Base-by-base conservation (phyloP, 2,329 filamentous ascomycete genomes). In the Exutisphaerella laricina region DNA sequence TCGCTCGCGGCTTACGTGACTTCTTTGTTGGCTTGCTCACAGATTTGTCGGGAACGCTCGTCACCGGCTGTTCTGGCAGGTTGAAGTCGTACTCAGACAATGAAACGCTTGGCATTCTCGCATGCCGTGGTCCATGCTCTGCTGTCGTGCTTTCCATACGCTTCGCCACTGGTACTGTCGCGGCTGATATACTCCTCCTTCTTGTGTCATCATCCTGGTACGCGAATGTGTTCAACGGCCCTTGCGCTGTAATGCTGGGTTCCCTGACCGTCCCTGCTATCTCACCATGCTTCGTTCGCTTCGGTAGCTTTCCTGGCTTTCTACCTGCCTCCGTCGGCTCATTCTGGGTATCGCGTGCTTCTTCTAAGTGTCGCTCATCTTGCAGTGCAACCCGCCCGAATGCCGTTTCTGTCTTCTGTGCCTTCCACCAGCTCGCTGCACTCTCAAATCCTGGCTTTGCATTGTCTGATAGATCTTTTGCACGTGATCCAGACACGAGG, bases 41-140 rank as follows among this genome's bases (percentile, higher is more conserved):
- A 14, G 22, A 12, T 12, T 20, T 34, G 12, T 16, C 13, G 4
- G 26, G 21, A 10, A 21, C 23, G 10, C 13, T 20, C 4, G 13
- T 7, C 2, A 35, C 29, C 26, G 16, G 34, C 6, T 40, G 39
- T 25, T 46, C 45, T 3, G 21, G 39, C 26, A 36, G 43, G 10
- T 38, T 23, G 26, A 49, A 52, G 10, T 51, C 46, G 40, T 46
- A 48, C 13, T 49, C 49, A 2, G 53, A 54, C 7, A 56, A 21
- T 4, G 44, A 45, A 18, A 49, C 41, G 33, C 47, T 56, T 4
- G 51, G 44, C 4, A 36, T 40, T 14, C 46, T 43, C 14, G 43
- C 25, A 16, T 10, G 17, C 17, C 16, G 31, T 9, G 4, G 33
- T 5, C 13, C 18, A 5, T 23, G 33, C 9, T 33, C n/a, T 14